Conservation (phyloP, 176 grass and related monocot genomes). For the Otatea glauca region DNA sequence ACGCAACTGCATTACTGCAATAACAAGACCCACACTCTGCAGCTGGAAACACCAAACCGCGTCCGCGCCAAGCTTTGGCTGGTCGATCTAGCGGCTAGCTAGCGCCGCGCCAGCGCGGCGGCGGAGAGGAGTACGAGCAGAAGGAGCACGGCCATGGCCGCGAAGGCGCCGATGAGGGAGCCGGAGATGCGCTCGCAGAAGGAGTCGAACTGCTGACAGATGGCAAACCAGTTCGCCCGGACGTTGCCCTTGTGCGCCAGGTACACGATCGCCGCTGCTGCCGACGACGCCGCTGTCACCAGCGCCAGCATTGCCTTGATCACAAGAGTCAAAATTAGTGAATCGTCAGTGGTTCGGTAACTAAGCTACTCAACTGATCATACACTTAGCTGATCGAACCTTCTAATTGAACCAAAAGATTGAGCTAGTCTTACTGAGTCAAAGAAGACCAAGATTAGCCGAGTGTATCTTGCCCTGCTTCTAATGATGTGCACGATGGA, state of each 20-base stretch:
- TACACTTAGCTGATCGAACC: not conserved
- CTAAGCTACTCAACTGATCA: too few species aligned
- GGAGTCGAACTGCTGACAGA: slow-evolving; percentile 60
- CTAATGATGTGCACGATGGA: slow-evolving; percentile 58
- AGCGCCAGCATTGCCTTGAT: slow-evolving; percentile 60
- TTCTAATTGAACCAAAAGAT: too few species aligned
- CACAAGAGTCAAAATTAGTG: not conserved
- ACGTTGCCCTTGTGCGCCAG: slow-evolving; percentile 62
- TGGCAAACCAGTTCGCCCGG: slow-evolving; percentile 59
- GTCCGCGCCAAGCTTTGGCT: too few species aligned
- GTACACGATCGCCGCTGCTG: slow-evolving; percentile 57
- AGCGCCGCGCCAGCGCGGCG: slow-evolving; percentile 39
- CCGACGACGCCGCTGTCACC: slow-evolving; percentile 51
- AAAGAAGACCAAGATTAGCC: slow-evolving; percentile 46
- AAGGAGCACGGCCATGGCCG: slow-evolving; percentile 42
- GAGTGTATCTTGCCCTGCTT: slow-evolving; percentile 45
- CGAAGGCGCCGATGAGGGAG: slow-evolving; percentile 64
- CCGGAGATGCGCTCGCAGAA: slow-evolving; percentile 55
- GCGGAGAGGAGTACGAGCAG: slow-evolving; percentile 57
- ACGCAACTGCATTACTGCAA: too few species aligned
- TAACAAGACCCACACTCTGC: too few species aligned
- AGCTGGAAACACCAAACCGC: too few species aligned
- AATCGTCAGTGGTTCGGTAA: not conserved
- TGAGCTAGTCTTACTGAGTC: slow-evolving; percentile 42
- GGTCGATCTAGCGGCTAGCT: slow-evolving; percentile 30